These are phyloP conservation scores for Gillenia trifoliata DNA, from an alignment of 306 rosid species.

Conservation along the genomic window DNA sequence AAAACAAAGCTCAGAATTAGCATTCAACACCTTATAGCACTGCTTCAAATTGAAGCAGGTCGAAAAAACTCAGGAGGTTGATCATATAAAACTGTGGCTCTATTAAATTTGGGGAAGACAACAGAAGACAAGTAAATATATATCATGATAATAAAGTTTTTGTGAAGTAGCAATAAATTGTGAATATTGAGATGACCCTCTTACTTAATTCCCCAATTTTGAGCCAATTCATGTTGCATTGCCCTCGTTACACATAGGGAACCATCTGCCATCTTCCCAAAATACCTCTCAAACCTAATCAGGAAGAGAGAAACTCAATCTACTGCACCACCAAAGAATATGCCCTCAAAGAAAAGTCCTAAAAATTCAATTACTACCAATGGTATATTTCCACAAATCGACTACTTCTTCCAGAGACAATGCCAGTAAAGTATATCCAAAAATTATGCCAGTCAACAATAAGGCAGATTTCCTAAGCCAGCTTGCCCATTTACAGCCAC, in stretches of 20 bases:
- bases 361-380: conserved; percentile 50
- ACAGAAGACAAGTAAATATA: background rate
- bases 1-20: conserved; percentile 10
- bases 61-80: conserved; percentile 93
- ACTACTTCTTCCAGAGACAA: conserved; percentile 86
- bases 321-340: conserved; percentile 11
- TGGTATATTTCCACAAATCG: conserved; percentile 66
- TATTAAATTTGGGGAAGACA: conserved; percentile 11
- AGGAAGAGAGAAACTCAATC: conserved; percentile 23
- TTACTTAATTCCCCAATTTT: conserved; percentile 95
- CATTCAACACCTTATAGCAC: conserved; percentile 59
- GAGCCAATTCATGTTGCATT: conserved; percentile 96
- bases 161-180: conserved; percentile 6
- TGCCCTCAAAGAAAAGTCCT: conserved; percentile 2
- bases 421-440: conserved; percentile 84
- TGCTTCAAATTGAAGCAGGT: conserved; percentile 70
- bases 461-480: conserved; percentile 66
- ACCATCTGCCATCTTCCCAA: conserved; percentile 88
- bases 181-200: conserved; percentile 35
- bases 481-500: conserved; percentile 91
- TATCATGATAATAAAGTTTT: background rate
- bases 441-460: conserved; percentile 97
- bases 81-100: conserved; percentile 77
- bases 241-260: conserved; percentile 90
- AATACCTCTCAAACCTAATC: conserved; percentile 77